Evolutionary conservation across 352 stramenopile species (phyloP), one percentile per base, ranked within the genome.

Genomic region (Phytophthora vignae): DNA sequence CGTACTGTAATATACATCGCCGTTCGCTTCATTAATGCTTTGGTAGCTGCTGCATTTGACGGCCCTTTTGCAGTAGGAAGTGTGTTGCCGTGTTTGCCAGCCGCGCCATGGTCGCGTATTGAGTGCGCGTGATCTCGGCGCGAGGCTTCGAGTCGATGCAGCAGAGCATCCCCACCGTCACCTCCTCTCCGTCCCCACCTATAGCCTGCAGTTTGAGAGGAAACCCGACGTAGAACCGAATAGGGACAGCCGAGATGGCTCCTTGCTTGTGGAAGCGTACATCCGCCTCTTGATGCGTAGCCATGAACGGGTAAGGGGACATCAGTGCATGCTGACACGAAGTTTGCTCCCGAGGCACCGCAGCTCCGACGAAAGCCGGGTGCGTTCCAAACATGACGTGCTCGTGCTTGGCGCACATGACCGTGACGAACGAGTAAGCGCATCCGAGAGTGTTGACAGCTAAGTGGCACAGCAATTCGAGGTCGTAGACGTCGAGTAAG

Each of bases 141-240:
- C 66, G 72, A 9, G 71, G 56, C 19, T 77, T 65, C 2, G 63
- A 57, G 54, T 81, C 71, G 40, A 84, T 55, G 38, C 74, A 81
- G 72, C 77, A 84, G 21, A 84, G 29, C 59, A 72, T 79, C 7
- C 64, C 74, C 10, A 77, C 63, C 9, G 54, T 69, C 53, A 69
- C 38, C 22, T 69, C 42, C 1, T 44, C 12, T 44, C 38, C 12
- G 11, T 44, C 15, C 4, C 12, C 38, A 9, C 42, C 17, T 49
- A 22, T 17, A 49, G 42, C 42, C 46, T 19, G n/a, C 46, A 53
- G 17, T n/a, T 53, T 53, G n/a, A 53, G 46, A 53, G 46, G 46
- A 14, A 53, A 53, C 7, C 84, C 84, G 31, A 83, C 80, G 69
- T 90, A 91, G 62, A 86, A 91, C 14, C 77, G 78, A 55, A 55